Evolutionary conservation across 805 yeast species (phyloP).

Genomic region (Saturnispora saitoi): DNA sequence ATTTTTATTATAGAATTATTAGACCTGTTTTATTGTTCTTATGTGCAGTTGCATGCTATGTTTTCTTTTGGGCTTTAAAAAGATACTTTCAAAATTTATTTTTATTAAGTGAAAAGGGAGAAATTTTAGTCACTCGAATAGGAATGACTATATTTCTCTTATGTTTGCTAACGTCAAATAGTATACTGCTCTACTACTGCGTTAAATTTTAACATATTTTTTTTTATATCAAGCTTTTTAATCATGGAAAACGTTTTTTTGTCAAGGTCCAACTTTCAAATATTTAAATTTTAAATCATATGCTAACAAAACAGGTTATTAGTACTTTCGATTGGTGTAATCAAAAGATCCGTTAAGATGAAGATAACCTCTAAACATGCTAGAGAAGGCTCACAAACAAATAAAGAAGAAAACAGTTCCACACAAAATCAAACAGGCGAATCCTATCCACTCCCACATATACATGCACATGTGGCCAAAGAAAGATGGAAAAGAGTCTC

Average conservation of each 20-base stretch:
- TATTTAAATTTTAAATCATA: background rate
- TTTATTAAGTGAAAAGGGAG: constrained; percentile 1
- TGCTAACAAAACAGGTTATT: background rate
- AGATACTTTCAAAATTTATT: constrained; percentile 6
- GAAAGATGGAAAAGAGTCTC: background rate
- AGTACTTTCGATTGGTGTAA: too few relatives aligned
- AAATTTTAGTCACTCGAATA: constrained; percentile 1
- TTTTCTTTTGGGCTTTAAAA: constrained; percentile 5
- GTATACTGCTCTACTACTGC: background rate
- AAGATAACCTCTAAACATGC: background rate
- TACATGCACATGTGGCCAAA: background rate
- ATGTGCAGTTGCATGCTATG: constrained; percentile 2
- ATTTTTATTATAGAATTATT: background rate
- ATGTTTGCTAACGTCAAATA: background rate
- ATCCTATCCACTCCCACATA: background rate
- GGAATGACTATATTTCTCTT: background rate
- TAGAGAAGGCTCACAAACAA: background rate
- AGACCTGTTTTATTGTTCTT: background rate
- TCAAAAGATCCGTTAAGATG: background rate
- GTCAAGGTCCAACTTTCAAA: background rate
- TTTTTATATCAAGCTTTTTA: background rate
- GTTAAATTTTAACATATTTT: background rate
- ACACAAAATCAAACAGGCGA: background rate
- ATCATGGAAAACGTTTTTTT: background rate
- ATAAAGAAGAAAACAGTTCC: background rate